These are phyloP conservation scores for Gracilariopsis chorda DNA, from an alignment of 23 red algal genomes.

Conservation along the genomic window DNA sequence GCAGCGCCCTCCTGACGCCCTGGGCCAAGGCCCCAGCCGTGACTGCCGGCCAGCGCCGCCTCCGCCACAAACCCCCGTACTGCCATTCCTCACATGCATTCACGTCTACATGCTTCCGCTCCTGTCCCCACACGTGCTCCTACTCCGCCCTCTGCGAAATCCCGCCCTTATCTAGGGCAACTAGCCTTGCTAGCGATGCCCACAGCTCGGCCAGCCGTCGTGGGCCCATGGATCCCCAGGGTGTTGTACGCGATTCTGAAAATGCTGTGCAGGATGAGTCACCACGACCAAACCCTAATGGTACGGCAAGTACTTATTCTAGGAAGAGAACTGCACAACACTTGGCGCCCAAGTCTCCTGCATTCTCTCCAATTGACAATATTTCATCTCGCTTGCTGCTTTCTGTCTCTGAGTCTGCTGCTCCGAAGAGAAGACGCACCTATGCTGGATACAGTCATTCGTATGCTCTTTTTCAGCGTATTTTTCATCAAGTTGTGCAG, in stretches of 20 bases:
- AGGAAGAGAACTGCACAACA: not conserved
- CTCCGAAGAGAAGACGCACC: not conserved
- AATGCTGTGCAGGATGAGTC: constrained; percentile 38
- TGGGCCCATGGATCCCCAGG: constrained; percentile 15
- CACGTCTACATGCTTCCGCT: not conserved
- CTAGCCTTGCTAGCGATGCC: constrained; percentile 15
- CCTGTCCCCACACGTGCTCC: not conserved
- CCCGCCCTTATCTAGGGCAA: not conserved
- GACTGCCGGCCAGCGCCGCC: not conserved
- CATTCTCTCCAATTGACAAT: not conserved
- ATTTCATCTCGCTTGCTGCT: not conserved
- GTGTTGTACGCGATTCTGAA: not conserved
- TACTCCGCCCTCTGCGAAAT: not conserved
- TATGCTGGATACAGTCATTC: not conserved
- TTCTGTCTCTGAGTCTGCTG: not conserved
- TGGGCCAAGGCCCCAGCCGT: not conserved
- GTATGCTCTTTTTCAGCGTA: not conserved
- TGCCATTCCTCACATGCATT: not conserved
- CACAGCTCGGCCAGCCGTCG: constrained; percentile 36
- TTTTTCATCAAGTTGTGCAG: constrained; percentile 9
- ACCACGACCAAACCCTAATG: not conserved
- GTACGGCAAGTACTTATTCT: not conserved
- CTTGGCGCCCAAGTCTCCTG: not conserved
- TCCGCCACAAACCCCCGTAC: not conserved
- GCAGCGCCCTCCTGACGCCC: too few species aligned